A percentile compares a stretch with the other conserved stretches of the same genome.
phyloP scores from a whole-genome alignment of 768 basidiomycete genomes.

The Lactifluus subvellereus region DNA sequence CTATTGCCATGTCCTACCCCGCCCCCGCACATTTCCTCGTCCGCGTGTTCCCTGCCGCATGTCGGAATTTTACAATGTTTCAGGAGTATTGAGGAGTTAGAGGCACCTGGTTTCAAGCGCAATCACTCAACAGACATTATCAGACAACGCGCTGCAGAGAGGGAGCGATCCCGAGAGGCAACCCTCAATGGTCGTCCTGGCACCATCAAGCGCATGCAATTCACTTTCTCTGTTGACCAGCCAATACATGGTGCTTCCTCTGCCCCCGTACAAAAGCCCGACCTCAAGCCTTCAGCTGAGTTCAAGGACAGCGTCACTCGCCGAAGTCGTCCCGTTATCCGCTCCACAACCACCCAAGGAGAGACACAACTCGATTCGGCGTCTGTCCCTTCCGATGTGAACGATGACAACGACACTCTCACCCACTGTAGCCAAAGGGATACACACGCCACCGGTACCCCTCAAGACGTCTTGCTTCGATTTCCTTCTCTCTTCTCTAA shows the following conservation, averaged over 20 bases:
- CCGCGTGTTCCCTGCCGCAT: too few relatives aligned
- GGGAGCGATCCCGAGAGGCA: slow-evolving; percentile 70
- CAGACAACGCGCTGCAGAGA: slow-evolving; percentile 72
- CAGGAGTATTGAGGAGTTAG: slow-evolving; percentile 80
- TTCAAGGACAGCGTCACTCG: slow-evolving; percentile 46
- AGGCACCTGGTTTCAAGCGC: slow-evolving; percentile 75
- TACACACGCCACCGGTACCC: slow-evolving; percentile 21
- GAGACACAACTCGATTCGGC: slow-evolving; percentile 19
- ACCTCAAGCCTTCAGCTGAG: slow-evolving; percentile 60
- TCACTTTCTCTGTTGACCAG: slow-evolving; percentile 81
- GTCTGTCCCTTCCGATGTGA: slow-evolving; percentile 1
- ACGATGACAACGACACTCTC: slow-evolving; percentile 35
- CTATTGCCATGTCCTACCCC: neutral
- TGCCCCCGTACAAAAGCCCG: slow-evolving; percentile 54
- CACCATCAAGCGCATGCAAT: slow-evolving; percentile 83
- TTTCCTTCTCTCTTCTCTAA: slow-evolving; percentile 70
- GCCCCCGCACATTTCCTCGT: too few relatives aligned
- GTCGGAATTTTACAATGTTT: too few relatives aligned
- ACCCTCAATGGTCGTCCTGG: slow-evolving; percentile 57
- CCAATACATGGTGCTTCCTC: slow-evolving; percentile 44
- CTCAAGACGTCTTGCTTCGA: slow-evolving; percentile 42
- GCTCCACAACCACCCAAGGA: slow-evolving; percentile 34
- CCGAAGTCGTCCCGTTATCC: slow-evolving; percentile 37
- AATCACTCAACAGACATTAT: slow-evolving; percentile 77
- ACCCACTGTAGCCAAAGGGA: slow-evolving; percentile 33